Evolutionary conservation across 495 filamentous ascomycete species (phyloP).

Genomic region (Penicillium waksmanii): DNA sequence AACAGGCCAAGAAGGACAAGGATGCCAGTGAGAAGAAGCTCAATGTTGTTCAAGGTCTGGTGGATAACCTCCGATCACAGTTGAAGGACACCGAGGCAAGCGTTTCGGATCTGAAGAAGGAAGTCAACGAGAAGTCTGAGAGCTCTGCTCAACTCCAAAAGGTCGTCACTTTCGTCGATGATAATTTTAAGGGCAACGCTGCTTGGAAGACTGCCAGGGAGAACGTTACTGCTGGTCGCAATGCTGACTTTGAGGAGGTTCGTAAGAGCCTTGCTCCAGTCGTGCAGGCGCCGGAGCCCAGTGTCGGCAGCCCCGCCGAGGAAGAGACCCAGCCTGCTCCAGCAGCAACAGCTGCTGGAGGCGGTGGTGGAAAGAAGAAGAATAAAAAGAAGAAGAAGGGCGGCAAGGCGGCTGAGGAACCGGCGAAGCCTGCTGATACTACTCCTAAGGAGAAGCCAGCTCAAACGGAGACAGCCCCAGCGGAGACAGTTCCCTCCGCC

Average conservation of each 20-base stretch:
- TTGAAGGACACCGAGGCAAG: slow-evolving; percentile 52
- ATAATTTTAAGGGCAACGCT: slow-evolving; percentile 34
- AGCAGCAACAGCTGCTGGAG: slow-evolving; percentile 22
- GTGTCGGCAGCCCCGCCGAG: slow-evolving; percentile 17
- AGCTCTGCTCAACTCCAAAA: slow-evolving; percentile 33
- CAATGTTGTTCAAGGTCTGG: slow-evolving; percentile 54
- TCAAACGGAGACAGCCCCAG: slow-evolving; percentile 28
- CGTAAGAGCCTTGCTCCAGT: slow-evolving; percentile 34
- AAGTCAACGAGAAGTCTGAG: slow-evolving; percentile 42
- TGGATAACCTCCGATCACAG: slow-evolving; percentile 54
- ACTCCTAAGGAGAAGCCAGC: slow-evolving; percentile 24
- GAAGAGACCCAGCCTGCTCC: slow-evolving; percentile 29
- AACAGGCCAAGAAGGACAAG: slow-evolving; percentile 43
- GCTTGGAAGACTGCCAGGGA: slow-evolving; percentile 44
- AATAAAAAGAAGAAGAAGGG: slow-evolving; percentile 92
- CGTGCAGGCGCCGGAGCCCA: slow-evolving; percentile 19
- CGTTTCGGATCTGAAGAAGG: slow-evolving; percentile 45
- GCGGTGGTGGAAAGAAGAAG: slow-evolving; percentile 65
- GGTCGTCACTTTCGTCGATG: slow-evolving; percentile 45
- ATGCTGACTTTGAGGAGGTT: slow-evolving; percentile 42
- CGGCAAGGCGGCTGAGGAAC: slow-evolving; percentile 52
- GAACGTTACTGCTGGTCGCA: slow-evolving; percentile 33
- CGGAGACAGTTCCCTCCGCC: slow-evolving; percentile 20
- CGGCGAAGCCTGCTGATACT: slow-evolving; percentile 36
- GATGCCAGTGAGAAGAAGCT: slow-evolving; percentile 55